Evolutionary conservation across 805 yeast genomes (phyloP).

Genomic region (Naumovozyma dairenensis): DNA sequence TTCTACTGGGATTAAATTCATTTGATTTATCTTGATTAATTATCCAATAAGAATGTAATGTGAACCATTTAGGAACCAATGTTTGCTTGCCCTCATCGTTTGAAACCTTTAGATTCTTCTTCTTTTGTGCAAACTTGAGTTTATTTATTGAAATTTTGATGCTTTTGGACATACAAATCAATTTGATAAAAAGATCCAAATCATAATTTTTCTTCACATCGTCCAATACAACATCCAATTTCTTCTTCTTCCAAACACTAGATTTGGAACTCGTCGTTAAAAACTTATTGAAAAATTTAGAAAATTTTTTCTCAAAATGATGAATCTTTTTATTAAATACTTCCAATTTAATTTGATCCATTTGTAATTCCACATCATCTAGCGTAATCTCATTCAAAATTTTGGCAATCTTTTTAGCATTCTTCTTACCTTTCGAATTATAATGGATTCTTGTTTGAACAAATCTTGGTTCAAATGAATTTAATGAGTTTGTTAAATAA

Average conservation of each 20-base stretch:
- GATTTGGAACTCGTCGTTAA: constrained; percentile 4
- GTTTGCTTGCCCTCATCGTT: too few species aligned
- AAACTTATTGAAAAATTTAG: constrained; percentile 14
- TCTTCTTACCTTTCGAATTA: constrained; percentile 27
- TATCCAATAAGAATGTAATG: constrained; percentile 17
- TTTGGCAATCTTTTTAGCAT: constrained; percentile 18
- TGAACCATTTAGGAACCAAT: constrained; percentile 21
- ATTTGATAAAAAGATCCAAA: constrained; percentile 14
- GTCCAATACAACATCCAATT: constrained; percentile 6
- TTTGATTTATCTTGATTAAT: constrained; percentile 25
- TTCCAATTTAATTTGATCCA: constrained; percentile 14
- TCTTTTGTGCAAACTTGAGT: constrained; percentile 12
- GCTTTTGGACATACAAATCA: constrained; percentile 19
- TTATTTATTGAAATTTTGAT: constrained; percentile 18
- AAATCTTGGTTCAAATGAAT: constrained; percentile 25
- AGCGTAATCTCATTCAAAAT: constrained; percentile 10
- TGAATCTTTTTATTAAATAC: constrained; percentile 24
- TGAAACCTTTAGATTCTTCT: too few species aligned
- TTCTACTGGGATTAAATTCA: constrained; percentile 37
- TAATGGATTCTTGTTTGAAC: constrained; percentile 22
- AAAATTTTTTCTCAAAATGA: constrained; percentile 18
- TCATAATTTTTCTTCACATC: constrained; percentile 5
- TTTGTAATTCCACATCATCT: constrained; percentile 9
- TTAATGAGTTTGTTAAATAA: constrained; percentile 21
- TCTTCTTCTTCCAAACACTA: constrained; percentile 6